Percentiles rank a stretch among this genome's conserved stretches.
Conservation (phyloP, 768 basidiomycete genomes). For the Daedalea quercina region DNA sequence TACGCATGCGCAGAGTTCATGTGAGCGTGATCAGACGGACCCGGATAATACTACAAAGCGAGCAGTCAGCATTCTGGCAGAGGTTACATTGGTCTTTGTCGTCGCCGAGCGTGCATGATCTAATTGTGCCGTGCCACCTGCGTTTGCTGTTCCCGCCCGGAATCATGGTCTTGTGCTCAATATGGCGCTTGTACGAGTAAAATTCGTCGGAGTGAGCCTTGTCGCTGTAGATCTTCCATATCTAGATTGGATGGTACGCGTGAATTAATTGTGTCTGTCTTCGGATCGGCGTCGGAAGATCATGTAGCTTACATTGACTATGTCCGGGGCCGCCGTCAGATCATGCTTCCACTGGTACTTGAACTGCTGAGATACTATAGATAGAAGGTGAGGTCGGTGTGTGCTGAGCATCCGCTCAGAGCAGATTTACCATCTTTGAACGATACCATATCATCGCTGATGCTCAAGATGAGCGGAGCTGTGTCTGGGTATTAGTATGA, state of each 20-base stretch:
- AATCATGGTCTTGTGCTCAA: not conserved
- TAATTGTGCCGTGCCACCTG: conserved; percentile 22
- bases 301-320: conserved; percentile 9
- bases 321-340: conserved; percentile 6
- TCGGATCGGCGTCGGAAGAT: not conserved
- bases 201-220: conserved; percentile 10
- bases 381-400: not conserved
- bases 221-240: conserved; percentile 18
- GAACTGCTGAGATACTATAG: conserved; percentile 18
- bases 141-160: conserved; percentile 15
- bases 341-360: conserved; percentile 15
- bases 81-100: conserved; percentile 5
- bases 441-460: conserved; percentile 3
- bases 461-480: conserved; percentile 9
- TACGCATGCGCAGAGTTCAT: not conserved
- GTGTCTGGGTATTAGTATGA: not conserved
- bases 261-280: no score
- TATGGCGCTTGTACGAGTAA: conserved; percentile 15
- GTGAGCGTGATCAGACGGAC: conserved; percentile 3
- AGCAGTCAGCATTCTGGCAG: conserved; percentile 12
- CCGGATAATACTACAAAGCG: conserved; percentile 18
- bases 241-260: no score
- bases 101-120: conserved; percentile 19
- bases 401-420: not conserved
- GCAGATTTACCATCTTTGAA: conserved; percentile 8